Conservation (phyloP, 495 filamentous ascomycete genomes). For the Cercophora scortea region DNA sequence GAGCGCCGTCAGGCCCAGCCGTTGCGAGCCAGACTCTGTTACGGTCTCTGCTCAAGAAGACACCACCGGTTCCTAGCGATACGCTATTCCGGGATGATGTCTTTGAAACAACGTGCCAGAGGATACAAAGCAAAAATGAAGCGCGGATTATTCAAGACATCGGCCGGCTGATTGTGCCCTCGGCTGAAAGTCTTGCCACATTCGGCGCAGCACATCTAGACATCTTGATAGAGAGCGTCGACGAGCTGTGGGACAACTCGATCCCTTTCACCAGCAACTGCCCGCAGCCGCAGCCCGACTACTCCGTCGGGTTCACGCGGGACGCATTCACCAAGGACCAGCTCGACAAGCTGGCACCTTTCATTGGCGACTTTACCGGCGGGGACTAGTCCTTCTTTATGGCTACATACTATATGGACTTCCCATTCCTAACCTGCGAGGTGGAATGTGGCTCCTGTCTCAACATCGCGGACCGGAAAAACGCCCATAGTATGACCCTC, state of each 20-base stretch:
- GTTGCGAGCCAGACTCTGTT: conserved; percentile 21
- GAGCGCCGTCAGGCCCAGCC: conserved; percentile 20
- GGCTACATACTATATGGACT: conserved; percentile 23
- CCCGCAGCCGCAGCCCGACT: conserved; percentile 25
- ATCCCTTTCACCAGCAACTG: conserved; percentile 22
- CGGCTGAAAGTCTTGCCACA: conserved; percentile 23
- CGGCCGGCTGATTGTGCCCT: conserved; percentile 28
- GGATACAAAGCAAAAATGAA: conserved; percentile 28
- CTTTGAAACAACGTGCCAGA: conserved; percentile 27
- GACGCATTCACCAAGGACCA: conserved; percentile 34
- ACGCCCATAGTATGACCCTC: conserved; percentile 27
- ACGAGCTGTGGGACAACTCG: conserved; percentile 34
- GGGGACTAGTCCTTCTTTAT: conserved; percentile 6
- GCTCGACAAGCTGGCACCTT: conserved; percentile 29
- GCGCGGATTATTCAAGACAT: conserved; percentile 33
- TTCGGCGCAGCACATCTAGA: conserved; percentile 22
- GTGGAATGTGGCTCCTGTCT: conserved; percentile 26
- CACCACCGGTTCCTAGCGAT: conserved; percentile 21
- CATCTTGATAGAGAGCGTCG: conserved; percentile 25
- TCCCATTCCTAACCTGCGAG: conserved; percentile 18
- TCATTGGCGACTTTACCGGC: conserved; percentile 17
- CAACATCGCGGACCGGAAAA: conserved; percentile 13
- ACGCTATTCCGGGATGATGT: conserved; percentile 30
- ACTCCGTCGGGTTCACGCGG: conserved; percentile 32
- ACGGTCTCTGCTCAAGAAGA: conserved; percentile 20